Conservation (phyloP, 176 grass and related monocot species). For the Metroxylon sagu region DNA sequence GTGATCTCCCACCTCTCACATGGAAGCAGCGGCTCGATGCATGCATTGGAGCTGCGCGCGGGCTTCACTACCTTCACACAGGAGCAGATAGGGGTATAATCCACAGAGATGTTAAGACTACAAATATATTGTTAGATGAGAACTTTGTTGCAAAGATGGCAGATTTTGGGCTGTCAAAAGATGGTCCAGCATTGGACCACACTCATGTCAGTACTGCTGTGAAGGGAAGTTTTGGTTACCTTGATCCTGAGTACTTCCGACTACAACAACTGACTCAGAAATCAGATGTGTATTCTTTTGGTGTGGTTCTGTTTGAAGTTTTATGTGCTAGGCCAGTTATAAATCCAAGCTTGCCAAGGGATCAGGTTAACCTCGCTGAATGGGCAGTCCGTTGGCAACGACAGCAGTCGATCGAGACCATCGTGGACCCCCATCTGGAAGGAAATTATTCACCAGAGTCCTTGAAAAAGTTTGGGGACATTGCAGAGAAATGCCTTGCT, state of each 20-base stretch:
- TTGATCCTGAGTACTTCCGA: slow-evolving; percentile 18
- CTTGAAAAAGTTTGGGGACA: slow-evolving; percentile 1
- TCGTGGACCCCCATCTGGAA: not conserved
- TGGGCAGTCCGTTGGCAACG: slow-evolving; percentile 5
- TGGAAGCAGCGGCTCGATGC: slow-evolving; percentile 15
- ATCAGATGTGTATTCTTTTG: slow-evolving; percentile 17
- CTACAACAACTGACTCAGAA: slow-evolving; percentile 13
- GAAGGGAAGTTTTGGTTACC: slow-evolving; percentile 17
- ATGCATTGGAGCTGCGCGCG: slow-evolving; percentile 9
- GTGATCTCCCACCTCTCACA: slow-evolving; percentile 6
- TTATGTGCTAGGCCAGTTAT: slow-evolving; percentile 10
- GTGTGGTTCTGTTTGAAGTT: slow-evolving; percentile 15
- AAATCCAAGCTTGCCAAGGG: slow-evolving; percentile 14
- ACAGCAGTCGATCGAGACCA: not conserved
- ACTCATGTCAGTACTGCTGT: slow-evolving; percentile 16
- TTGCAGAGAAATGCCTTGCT: slow-evolving; percentile 16
- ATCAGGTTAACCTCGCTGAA: slow-evolving; percentile 14
- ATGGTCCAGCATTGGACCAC: slow-evolving; percentile 13
- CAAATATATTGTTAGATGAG: slow-evolving; percentile 13
- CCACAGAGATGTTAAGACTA: slow-evolving; percentile 20
- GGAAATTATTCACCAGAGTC: slow-evolving; percentile 1
- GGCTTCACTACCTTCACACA: slow-evolving; percentile 18
- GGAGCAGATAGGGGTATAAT: slow-evolving; percentile 11
- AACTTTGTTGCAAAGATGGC: slow-evolving; percentile 19
- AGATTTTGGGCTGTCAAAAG: slow-evolving; percentile 13